phyloP scores from a whole-genome alignment of 441 rosid genomes.

The Eruca vesicaria region DNA sequence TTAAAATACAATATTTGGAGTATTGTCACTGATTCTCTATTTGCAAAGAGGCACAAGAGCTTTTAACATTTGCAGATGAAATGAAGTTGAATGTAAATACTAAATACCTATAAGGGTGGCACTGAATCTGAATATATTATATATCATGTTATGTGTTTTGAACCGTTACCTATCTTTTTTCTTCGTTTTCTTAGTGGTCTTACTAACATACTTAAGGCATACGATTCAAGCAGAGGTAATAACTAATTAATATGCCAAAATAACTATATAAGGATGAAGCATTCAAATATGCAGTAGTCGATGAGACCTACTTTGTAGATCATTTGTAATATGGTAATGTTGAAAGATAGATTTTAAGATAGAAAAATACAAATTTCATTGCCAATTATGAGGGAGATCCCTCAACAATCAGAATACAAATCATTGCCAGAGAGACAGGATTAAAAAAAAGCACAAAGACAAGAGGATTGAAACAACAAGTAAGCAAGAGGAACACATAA shows the following conservation, averaged over 20 bases:
- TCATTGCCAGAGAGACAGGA: constrained; percentile 21
- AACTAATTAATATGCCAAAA: background rate
- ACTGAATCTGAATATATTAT: background rate
- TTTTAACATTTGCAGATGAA: background rate
- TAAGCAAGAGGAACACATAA: constrained; percentile 25
- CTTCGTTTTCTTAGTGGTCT: background rate
- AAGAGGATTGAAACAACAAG: background rate
- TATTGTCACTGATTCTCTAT: background rate
- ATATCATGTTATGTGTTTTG: constrained; percentile 6
- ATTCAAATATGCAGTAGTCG: background rate
- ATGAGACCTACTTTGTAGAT: background rate
- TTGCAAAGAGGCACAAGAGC: constrained; percentile 1
- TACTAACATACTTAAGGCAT: background rate
- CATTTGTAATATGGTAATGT: background rate
- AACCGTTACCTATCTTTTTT: background rate
- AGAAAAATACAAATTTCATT: constrained; percentile 3
- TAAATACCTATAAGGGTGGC: background rate
- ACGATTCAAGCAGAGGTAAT: background rate
- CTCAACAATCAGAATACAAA: constrained; percentile 17
- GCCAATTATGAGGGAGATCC: constrained; percentile 5
- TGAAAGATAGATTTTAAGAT: background rate
- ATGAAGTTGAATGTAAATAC: background rate
- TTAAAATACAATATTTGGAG: constrained; percentile 8
- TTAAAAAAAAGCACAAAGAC: no score
- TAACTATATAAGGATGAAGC: no score